Evolutionary conservation across 495 filamentous ascomycete species (phyloP), one percentile per base, ranked within the genome.

Genomic region (Tuber indicum): DNA sequence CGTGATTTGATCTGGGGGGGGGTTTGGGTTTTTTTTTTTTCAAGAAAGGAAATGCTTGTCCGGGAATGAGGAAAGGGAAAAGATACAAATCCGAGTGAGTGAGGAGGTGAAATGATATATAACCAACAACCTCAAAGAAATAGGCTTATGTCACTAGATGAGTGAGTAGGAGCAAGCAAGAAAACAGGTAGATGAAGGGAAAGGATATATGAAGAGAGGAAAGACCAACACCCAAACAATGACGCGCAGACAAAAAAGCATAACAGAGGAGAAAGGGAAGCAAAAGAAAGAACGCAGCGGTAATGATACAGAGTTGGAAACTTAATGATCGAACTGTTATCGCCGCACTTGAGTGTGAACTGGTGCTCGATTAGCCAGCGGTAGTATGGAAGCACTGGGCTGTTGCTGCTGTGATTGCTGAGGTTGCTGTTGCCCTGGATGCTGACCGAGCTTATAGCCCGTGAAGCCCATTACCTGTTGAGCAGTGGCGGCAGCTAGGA

Each of bases 401-500:
- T 79, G 77, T 39, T 81, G 79, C 43, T 81, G 79, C 36, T 76
- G 78, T 16, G 77, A 75, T 72, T 81, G 79, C 6, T 80, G 79
- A 17, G 80, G 79, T 14, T 79, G 44, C 70, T 77, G 79, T 47
- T 78, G 74, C 17, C 75, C 73, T 16, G 78, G 79, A 16, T 81
- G 79, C 36, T 75, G 79, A 39, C 9, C 5, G 21, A 39, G 42
- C 12, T 46, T 39, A 74, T 74, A 39, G 32, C 36, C 71, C n/a
- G 72, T 10, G 36, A 39, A 36, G 10, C 45, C 36, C 42, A 43
- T 49, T 76, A 73, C 26, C 46, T 73, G 41, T 81, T 81, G 42
- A 71, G 45, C 45, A 78, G 74, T 75, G 74, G 78, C 19, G 75
- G 76, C 16, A 72, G 79, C 3, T 72, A 42, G 58, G 58, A 75